Evolutionary conservation across 805 yeast genomes (phyloP), one percentile per base, ranked within the genome.

Genomic region (Ogataea neopini): DNA sequence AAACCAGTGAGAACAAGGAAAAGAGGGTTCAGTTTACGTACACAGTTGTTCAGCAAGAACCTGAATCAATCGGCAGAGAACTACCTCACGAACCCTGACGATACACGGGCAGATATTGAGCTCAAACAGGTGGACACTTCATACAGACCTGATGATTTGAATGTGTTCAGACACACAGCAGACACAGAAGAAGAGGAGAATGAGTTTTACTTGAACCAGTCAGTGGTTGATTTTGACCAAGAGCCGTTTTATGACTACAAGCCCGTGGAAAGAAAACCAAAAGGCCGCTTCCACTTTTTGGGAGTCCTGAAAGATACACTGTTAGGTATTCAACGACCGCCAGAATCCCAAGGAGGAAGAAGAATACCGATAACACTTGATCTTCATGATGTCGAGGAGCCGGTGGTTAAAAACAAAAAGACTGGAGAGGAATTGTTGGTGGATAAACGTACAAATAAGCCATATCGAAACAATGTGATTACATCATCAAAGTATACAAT

Each of bases 401-500:
- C 63, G 4, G 14, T 59, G 53, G 14, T 72, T 62, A 53, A 61
- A 59, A 32, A 69, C 62, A 44, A 61, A 15, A 53, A 54, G 26
- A 47, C 57, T n/a, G 62, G 62, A 47, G 45, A 50, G 30, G 58
- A 65, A 25, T 62, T 70, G 2, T 67, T 84, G 30, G 59, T 84
- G 2, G 98, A 92, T 65, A 94, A 86, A 61, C 74, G 97, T 50
- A 79, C 76, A 5, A 66, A 73, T 5, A 73, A 63, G 35, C 82
- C 88, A 0, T 92, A 85, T 64, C 58, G 76, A 46, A 65, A 75
- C 49, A 94, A 94, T 65, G 57, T 75, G 23, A 84, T 94, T 50
- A 87, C 95, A 0, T 90, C 97, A 0, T 86, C 98, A 2, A 81
- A 90, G 59, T 94, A 94, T 68, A 84, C 91, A 2, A 49, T 86